These are phyloP conservation scores for Dactylorhiza incarnata DNA, from an alignment of 106 monocot genomes.

Conservation along the genomic window DNA sequence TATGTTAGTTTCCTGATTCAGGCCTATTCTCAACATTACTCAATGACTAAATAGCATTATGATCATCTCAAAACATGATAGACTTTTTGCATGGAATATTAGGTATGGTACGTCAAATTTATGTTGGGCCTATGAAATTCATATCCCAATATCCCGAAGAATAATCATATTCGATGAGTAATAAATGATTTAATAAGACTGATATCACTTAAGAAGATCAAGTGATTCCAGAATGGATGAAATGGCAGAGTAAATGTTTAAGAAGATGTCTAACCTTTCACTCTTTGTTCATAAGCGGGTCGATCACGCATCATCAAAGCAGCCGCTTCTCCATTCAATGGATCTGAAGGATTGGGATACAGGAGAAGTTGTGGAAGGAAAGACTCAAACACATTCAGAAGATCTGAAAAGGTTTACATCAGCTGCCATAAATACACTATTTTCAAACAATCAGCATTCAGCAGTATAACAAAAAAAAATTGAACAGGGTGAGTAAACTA, in stretches of 20 bases:
- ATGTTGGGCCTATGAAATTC: background rate
- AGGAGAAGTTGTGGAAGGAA: constrained; percentile 76
- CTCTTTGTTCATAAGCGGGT: constrained; percentile 58
- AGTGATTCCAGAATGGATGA: background rate
- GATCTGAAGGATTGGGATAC: constrained; percentile 82
- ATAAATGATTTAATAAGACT: background rate
- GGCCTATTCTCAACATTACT: no score
- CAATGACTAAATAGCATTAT: no score
- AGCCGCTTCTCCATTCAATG: constrained; percentile 79
- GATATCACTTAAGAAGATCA: background rate
- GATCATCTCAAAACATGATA: no score
- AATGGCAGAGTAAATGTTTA: background rate
- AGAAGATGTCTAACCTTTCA: constrained; percentile 49
- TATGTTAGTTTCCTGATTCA: no score
- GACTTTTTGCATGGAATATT: background rate
- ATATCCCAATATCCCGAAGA: background rate
- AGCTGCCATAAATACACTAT: background rate
- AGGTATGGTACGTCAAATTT: background rate
- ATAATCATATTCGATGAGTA: background rate
- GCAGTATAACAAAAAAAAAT: background rate
- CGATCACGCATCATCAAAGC: constrained; percentile 66
- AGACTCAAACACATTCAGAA: constrained; percentile 74
- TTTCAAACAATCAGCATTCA: background rate
- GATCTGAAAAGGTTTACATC: constrained; percentile 35
- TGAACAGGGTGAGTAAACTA: background rate